phyloP scores from a whole-genome alignment of 1,284 basidiomycete species.

The Singerocomus inundabilis region DNA sequence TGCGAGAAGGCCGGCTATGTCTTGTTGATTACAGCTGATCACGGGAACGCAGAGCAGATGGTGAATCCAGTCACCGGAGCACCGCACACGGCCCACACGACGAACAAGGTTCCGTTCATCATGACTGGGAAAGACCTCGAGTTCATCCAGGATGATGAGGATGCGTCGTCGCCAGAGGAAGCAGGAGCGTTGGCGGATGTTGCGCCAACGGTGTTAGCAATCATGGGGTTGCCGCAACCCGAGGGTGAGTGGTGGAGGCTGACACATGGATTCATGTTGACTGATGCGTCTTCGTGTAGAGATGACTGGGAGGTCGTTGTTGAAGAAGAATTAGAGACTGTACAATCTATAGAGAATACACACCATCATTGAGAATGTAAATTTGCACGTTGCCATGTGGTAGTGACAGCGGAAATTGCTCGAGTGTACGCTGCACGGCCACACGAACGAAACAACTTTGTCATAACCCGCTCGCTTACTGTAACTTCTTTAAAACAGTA shows the following conservation, averaged over 20 bases:
- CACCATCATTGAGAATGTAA: no score
- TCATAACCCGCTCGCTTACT: no score
- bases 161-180: conserved; percentile 53
- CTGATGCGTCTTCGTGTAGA: conserved; percentile 18
- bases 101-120: conserved; percentile 83
- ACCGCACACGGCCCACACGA: conserved; percentile 84
- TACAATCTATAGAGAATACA: conserved; percentile 16
- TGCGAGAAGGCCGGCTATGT: conserved; percentile 84
- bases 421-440: no score
- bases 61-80: conserved; percentile 77
- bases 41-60: conserved; percentile 94
- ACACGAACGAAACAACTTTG: no score
- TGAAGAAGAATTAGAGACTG: conserved; percentile 27
- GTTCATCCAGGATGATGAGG: conserved; percentile 36
- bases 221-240: conserved; percentile 66
- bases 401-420: no score
- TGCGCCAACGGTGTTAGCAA: conserved; percentile 78
- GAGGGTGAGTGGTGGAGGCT: conserved; percentile 43
- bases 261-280: not conserved
- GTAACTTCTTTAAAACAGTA: no score
- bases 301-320: conserved; percentile 31
- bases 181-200: conserved; percentile 83
- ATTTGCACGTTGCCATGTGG: no score
- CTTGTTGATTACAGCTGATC: conserved; percentile 86
- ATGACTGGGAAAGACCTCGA: conserved; percentile 58